Evolutionary conservation across 345 rosid species (phyloP).

Genomic region (Sonneratia alba): DNA sequence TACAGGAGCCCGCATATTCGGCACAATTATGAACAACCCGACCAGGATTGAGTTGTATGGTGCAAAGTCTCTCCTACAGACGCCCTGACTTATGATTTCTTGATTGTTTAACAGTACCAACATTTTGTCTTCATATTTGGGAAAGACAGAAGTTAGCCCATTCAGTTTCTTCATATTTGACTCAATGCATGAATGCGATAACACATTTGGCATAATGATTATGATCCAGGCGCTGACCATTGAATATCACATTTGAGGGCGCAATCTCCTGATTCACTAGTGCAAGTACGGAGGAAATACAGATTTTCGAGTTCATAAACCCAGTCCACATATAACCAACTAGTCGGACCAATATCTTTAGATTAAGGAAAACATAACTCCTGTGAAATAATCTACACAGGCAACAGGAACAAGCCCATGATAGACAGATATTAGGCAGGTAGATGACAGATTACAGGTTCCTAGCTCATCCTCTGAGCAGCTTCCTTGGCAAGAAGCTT

Average conservation of each 20-base stretch:
- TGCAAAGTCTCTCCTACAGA: no score
- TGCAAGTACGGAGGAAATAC: not conserved
- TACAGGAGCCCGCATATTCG: no score
- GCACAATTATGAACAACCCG: no score
- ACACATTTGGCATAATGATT: no score
- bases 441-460: not conserved
- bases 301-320: not conserved
- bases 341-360: not conserved
- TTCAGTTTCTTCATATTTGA: no score
- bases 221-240: no score
- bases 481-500: constrained; percentile 59
- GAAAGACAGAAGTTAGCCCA: no score
- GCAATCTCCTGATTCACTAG: not conserved
- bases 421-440: not conserved
- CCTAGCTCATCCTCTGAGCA: constrained; percentile 55
- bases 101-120: no score
- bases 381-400: not conserved
- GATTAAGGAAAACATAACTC: not conserved
- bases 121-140: no score
- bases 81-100: no score
- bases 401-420: not conserved
- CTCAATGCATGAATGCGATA: no score
- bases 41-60: no score
- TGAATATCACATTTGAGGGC: not conserved
- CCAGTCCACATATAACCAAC: not conserved